phyloP scores from a whole-genome alignment of 768 basidiomycete genomes.

The Punctularia strigosozonata region DNA sequence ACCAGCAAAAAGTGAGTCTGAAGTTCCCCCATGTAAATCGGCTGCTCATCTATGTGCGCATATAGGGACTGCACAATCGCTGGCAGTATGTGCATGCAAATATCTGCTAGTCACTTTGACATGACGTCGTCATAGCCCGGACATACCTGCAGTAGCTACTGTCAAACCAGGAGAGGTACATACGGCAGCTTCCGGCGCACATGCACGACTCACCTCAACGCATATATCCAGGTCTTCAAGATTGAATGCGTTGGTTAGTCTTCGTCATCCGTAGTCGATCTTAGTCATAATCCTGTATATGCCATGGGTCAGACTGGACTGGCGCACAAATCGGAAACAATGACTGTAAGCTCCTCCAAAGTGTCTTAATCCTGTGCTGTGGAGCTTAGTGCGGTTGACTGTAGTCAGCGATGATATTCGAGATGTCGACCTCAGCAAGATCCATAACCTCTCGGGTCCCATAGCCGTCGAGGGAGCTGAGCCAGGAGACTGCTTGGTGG shows the following conservation, averaged over 20 bases:
- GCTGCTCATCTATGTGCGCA: not conserved
- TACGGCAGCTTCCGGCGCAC: not conserved
- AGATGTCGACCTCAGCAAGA: constrained; percentile 49
- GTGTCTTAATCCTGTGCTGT: not conserved
- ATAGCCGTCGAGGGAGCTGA: constrained; percentile 66
- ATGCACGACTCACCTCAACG: not conserved
- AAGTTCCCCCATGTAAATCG: not conserved
- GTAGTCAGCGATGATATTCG: constrained; percentile 56
- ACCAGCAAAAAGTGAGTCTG: constrained; percentile 48
- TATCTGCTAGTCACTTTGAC: not conserved
- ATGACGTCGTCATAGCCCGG: constrained; percentile 27
- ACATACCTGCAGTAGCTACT: constrained; percentile 48
- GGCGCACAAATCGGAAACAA: constrained; percentile 73
- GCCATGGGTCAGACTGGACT: constrained; percentile 51
- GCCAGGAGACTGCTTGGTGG: constrained; percentile 69
- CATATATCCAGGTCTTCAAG: constrained; percentile 45
- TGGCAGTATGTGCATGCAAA: constrained; percentile 46
- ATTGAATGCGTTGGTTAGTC: constrained; percentile 53
- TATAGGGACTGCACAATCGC: constrained; percentile 54
- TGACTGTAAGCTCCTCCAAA: constrained; percentile 32
- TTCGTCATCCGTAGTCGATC: not conserved
- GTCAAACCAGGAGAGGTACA: constrained; percentile 50
- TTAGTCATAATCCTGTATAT: not conserved
- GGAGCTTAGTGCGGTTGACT: not conserved
- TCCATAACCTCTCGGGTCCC: constrained; percentile 71